Evolutionary conservation across 2,329 filamentous ascomycete genomes (phyloP).

Genomic region (Alternaria rosae): DNA sequence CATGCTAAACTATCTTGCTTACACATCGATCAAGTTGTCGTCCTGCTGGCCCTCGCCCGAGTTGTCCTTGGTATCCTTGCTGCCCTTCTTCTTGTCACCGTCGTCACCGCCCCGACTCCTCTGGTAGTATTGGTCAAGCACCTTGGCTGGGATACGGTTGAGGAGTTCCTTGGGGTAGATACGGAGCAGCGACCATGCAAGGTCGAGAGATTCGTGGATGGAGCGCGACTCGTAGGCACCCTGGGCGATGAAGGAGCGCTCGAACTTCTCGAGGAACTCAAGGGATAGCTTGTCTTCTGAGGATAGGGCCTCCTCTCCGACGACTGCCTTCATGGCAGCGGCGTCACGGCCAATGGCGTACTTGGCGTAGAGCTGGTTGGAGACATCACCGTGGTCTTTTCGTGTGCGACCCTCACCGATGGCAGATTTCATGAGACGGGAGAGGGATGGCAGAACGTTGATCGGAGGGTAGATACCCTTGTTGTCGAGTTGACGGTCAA

Average conservation of each 20-base stretch:
- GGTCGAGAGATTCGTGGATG: conserved; percentile 92
- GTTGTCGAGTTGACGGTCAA: conserved; percentile 93
- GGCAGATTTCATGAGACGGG: conserved; percentile 99
- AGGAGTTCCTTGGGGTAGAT: conserved; percentile 98
- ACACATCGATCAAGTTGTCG: conserved; percentile 52
- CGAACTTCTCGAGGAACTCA: conserved; percentile 98
- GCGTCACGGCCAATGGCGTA: conserved; percentile 99
- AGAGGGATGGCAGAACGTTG: conserved; percentile 96
- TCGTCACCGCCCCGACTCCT: conserved; percentile 49
- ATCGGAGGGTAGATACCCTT: conserved; percentile 98
- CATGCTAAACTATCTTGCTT: conserved; percentile 8
- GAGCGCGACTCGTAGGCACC: conserved; percentile 89
- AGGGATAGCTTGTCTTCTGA: conserved; percentile 96
- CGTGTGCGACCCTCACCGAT: conserved; percentile 97
- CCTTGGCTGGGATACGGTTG: conserved; percentile 74
- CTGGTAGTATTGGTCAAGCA: conserved; percentile 61
- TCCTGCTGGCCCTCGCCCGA: conserved; percentile 43
- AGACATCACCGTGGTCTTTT: conserved; percentile 96
- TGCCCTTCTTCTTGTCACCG: conserved; percentile 49
- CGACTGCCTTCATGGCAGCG: conserved; percentile 98
- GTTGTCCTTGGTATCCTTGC: conserved; percentile 55
- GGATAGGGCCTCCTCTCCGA: conserved; percentile 95
- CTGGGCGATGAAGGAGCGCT: conserved; percentile 92
- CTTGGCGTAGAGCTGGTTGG: conserved; percentile 99
- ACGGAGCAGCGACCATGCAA: conserved; percentile 93